Base-by-base conservation (phyloP, 768 basidiomycete genomes). In the Rhizopogon vinicolor region DNA sequence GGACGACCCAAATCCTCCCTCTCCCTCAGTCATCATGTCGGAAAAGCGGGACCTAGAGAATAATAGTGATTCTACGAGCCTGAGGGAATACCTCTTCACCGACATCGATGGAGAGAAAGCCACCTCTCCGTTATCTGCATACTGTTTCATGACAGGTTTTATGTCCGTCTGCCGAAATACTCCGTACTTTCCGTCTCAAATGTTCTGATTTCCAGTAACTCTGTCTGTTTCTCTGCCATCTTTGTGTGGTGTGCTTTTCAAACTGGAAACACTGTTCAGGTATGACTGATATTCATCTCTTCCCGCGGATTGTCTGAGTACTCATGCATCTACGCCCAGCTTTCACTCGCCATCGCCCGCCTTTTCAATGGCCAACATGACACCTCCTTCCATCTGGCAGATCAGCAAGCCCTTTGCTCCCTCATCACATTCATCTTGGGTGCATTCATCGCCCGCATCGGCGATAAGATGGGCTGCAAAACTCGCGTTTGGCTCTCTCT, bases 211-310 rank as follows among this genome's bases (percentile, higher is more conserved):
- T 37, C 33, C 54, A 89, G 86, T 31, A 83, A 86, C 62, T 78
- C 79, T 2, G 73, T 89, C 41, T 84, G 83, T 2, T 90, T 90
- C 74, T 82, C 86, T 41, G 84, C 89, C 7, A 76, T 88, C 56
- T 90, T 85, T 68, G 82, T 90, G 8, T 91, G 88, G 87, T 87
- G 84, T 66, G 88, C 84, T 29, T 90, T 89, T 71, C 88, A 90
- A 68, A 89, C 87, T 1, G 87, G 86, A 51, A 87, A 87, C 67
- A 82, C 82, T 59, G 77, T 81, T 3, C 83, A 85, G 78, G 83
- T 84, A 57, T 54, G 71, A 61, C 18, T 39, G 40, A 5, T 58
- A 53, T 58, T 41, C 22, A 42, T 48, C 37, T 46, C 46, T 52
- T 48, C 8, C 12, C 18, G 25, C 25, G 25, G 25, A 13, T 14